These are phyloP conservation scores for Fonsecaea multimorphosa DNA, from an alignment of 2,329 filamentous ascomycete genomes.

Conservation along the genomic window DNA sequence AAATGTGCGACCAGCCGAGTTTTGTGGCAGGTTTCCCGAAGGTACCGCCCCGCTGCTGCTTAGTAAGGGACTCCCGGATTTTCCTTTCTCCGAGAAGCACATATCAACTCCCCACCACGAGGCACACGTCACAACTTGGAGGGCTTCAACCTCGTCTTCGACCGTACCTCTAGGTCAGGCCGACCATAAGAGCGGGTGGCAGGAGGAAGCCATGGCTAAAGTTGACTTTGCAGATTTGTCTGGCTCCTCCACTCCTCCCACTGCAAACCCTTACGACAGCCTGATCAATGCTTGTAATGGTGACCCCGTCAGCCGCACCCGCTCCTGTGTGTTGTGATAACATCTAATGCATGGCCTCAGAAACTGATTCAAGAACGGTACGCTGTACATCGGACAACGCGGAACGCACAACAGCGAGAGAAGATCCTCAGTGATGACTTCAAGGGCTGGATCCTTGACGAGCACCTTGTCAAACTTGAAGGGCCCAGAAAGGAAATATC, in stretches of 20 bases:
- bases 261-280: slow-evolving; percentile 76
- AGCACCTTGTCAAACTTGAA: slow-evolving; percentile 73
- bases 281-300: slow-evolving; percentile 72
- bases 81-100: neutral
- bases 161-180: slow-evolving; percentile 13
- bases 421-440: slow-evolving; percentile 73
- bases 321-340: slow-evolving; percentile 19
- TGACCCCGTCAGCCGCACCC: slow-evolving; percentile 61
- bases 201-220: slow-evolving; percentile 39
- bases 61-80: neutral
- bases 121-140: neutral
- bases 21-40: slow-evolving; percentile 23
- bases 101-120: slow-evolving; percentile 3
- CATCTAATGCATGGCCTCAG: slow-evolving; percentile 50
- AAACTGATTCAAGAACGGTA: slow-evolving; percentile 74
- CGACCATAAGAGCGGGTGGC: slow-evolving; percentile 1
- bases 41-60: neutral
- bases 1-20: slow-evolving; percentile 18
- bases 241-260: slow-evolving; percentile 42
- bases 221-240: slow-evolving; percentile 47
- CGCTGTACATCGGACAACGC: slow-evolving; percentile 71
- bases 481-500: slow-evolving; percentile 68
- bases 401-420: slow-evolving; percentile 76
- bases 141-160: slow-evolving; percentile 6
- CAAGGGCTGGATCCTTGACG: slow-evolving; percentile 74